A percentile compares a stretch with the other conserved stretches of the same genome.
These are phyloP conservation scores for Verticillium nubilum DNA, from an alignment of 2,329 filamentous ascomycete species.

Conservation along the genomic window DNA sequence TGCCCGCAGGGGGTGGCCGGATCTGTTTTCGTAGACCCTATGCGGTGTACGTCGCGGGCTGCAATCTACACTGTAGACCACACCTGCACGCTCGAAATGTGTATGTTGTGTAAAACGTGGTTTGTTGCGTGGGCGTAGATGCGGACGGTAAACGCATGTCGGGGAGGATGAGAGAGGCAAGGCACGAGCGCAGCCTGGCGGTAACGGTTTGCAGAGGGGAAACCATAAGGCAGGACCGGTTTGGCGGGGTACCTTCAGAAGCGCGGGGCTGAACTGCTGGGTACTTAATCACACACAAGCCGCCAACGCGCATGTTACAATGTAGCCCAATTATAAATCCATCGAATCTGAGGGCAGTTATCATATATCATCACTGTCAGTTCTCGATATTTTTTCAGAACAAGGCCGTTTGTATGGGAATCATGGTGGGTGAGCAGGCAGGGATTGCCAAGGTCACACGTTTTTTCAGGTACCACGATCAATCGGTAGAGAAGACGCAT, in stretches of 20 bases:
- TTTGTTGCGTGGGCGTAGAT: not conserved
- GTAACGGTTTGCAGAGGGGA: not conserved
- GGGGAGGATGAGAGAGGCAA: not conserved
- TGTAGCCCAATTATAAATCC: not conserved
- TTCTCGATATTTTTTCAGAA: not conserved
- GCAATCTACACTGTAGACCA: no score
- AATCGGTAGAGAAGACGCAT: not conserved
- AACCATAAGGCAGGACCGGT: not conserved
- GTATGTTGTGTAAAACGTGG: not conserved
- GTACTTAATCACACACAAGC: not conserved
- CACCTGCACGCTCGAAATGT: no score
- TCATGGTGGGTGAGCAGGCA: no score
- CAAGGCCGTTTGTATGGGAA: not conserved
- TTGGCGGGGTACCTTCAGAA: not conserved
- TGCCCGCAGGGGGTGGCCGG: not conserved
- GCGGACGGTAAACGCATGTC: not conserved
- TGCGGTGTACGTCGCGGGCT: no score
- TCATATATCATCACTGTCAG: not conserved
- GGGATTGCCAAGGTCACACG: not conserved
- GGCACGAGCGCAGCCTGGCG: not conserved
- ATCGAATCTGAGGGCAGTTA: no score
- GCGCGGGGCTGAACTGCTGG: not conserved
- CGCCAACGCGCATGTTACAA: not conserved
- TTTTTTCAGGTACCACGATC: no score
- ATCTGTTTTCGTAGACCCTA: not conserved